Conservation (phyloP, 768 basidiomycete genomes). For the Crepidotus variabilis region DNA sequence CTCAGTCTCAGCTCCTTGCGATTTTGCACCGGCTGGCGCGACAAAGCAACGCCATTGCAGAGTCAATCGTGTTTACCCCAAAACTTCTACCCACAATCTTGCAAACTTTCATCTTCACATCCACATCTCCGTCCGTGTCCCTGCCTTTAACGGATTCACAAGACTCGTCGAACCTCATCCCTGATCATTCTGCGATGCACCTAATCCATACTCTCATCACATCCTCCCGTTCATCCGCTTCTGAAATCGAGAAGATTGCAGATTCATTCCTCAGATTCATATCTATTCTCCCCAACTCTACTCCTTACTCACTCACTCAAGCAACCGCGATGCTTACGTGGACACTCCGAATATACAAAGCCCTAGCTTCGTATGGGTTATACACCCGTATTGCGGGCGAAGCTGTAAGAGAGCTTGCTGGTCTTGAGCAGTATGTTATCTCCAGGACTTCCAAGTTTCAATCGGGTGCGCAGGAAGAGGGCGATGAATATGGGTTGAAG, state of each 20-base stretch:
- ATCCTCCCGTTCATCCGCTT: constrained; percentile 69
- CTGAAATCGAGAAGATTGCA: constrained; percentile 46
- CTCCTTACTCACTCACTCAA: constrained; percentile 37
- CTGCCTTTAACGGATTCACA: constrained; percentile 50
- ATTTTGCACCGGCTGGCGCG: constrained; percentile 60
- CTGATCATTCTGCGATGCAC: constrained; percentile 51
- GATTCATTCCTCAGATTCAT: constrained; percentile 75
- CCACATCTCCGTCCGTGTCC: constrained; percentile 23
- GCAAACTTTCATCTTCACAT: constrained; percentile 34
- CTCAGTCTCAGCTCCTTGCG: constrained; percentile 52
- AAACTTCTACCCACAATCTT: constrained; percentile 50
- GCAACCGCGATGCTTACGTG: constrained; percentile 45
- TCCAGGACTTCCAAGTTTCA: constrained; percentile 26
- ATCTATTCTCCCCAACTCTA: constrained; percentile 45
- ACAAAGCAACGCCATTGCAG: constrained; percentile 51
- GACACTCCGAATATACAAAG: constrained; percentile 61
- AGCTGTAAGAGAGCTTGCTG: constrained; percentile 52
- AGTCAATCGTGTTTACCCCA: constrained; percentile 45
- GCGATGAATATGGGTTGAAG: neutral
- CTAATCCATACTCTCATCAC: constrained; percentile 53
- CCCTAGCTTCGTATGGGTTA: constrained; percentile 76
- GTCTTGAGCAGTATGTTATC: constrained; percentile 44
- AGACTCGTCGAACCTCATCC: constrained; percentile 25
- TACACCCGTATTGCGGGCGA: constrained; percentile 66
- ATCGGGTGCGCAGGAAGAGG: too few relatives aligned